phyloP scores from a whole-genome alignment of 768 basidiomycete genomes.

The Pisolithus orientalis region DNA sequence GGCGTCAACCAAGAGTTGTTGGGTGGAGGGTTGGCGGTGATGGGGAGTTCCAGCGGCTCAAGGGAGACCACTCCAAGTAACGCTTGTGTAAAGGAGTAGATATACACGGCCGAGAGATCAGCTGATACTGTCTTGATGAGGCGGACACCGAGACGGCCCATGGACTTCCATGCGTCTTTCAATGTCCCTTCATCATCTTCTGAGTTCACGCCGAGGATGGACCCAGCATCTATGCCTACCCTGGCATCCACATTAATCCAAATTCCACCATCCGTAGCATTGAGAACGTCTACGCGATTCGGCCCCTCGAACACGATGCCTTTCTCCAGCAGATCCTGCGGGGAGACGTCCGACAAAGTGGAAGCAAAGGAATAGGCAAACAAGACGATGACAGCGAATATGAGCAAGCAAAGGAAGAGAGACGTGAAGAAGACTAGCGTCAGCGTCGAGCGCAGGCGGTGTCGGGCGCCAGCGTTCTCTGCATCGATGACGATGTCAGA shows the following conservation, averaged over 20 bases:
- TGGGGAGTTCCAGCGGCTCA: slow-evolving; percentile 48
- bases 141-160: slow-evolving; percentile 64
- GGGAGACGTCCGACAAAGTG: slow-evolving; percentile 43
- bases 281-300: slow-evolving; percentile 54
- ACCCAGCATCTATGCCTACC: slow-evolving; percentile 64
- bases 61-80: slow-evolving; percentile 43
- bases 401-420: slow-evolving; percentile 41
- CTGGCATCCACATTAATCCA: slow-evolving; percentile 53
- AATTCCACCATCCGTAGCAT: slow-evolving; percentile 54
- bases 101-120: slow-evolving; percentile 42
- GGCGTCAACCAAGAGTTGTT: slow-evolving; percentile 55
- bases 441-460: slow-evolving; percentile 29
- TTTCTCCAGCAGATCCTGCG: slow-evolving; percentile 52
- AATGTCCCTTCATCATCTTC: slow-evolving; percentile 39
- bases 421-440: slow-evolving; percentile 52
- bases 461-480: slow-evolving; percentile 17
- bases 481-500: slow-evolving; percentile 16
- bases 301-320: slow-evolving; percentile 57
- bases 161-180: slow-evolving; percentile 50
- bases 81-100: slow-evolving; percentile 36
- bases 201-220: slow-evolving; percentile 49
- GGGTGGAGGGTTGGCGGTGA: slow-evolving; percentile 31
- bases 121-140: slow-evolving; percentile 52
- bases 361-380: slow-evolving; percentile 66
- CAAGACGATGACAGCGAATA: slow-evolving; percentile 39